phyloP scores from a whole-genome alignment of 352 stramenopile genomes.

The Globisporangium perplexum region DNA sequence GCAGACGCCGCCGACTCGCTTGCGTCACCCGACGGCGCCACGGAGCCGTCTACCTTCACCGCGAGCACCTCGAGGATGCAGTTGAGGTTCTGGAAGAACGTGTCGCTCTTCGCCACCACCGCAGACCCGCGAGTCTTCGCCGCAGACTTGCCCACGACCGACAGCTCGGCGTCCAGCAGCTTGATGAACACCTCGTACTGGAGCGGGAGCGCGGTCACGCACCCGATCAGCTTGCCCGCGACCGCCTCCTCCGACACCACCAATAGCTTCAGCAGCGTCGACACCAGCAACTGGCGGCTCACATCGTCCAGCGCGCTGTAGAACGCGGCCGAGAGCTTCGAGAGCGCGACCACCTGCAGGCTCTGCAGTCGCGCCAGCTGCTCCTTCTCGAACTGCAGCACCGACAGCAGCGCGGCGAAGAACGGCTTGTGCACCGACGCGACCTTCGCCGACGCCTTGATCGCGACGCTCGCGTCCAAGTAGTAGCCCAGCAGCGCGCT shows the following conservation, averaged over 20 bases:
- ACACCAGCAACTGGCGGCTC: conserved; percentile 39
- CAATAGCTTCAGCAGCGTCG: conserved; percentile 45
- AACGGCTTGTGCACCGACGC: conserved; percentile 43
- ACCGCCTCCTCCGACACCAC: conserved; percentile 58
- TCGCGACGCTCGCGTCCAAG: conserved; percentile 27
- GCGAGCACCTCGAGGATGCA: conserved; percentile 75
- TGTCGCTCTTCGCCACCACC: conserved; percentile 1
- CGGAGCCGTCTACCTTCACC: conserved; percentile 51
- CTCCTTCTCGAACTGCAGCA: conserved; percentile 39
- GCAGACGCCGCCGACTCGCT: conserved; percentile 24
- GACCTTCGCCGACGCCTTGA: conserved; percentile 23
- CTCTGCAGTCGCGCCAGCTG: conserved; percentile 22
- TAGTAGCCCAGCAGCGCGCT: conserved; percentile 52
- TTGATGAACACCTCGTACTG: conserved; percentile 46
- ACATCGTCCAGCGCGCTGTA: conserved; percentile 49
- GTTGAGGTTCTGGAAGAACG: conserved; percentile 45
- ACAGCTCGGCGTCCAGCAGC: conserved; percentile 41
- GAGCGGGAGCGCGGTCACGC: conserved; percentile 46
- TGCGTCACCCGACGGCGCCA: conserved; percentile 11
- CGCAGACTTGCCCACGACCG: background rate
- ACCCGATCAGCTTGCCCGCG: conserved; percentile 46
- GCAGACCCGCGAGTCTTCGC: background rate
- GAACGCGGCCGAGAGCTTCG: conserved; percentile 28
- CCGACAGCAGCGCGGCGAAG: conserved; percentile 38
- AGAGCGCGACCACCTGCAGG: conserved; percentile 39